Evolutionary conservation across 202 grass and related monocot genomes (phyloP).

Genomic region (Bolboschoenoplectus hybrid): DNA sequence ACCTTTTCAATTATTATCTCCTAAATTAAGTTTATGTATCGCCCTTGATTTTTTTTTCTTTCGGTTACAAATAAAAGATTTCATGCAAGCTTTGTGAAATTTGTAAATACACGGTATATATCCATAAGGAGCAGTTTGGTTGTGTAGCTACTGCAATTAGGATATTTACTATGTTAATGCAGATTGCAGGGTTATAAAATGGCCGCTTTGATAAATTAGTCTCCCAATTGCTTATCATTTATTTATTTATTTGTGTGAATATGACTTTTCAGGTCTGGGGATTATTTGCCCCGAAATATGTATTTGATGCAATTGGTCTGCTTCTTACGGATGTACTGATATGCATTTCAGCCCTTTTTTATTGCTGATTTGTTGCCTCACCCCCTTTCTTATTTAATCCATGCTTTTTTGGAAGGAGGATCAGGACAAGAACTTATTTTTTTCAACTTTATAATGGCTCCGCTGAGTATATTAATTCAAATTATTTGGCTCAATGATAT

Average conservation of each 20-base stretch:
- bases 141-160: background rate
- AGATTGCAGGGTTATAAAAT: background rate
- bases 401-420: background rate
- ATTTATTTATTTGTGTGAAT: slow-evolving; percentile 16
- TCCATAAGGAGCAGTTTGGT: background rate
- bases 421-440: background rate
- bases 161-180: background rate
- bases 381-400: background rate
- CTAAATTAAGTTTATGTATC: slow-evolving; percentile 19
- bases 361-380: background rate
- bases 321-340: slow-evolving; percentile 80
- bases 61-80: background rate
- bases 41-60: background rate
- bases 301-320: slow-evolving; percentile 81
- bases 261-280: slow-evolving; percentile 89
- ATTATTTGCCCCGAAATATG: slow-evolving; percentile 99
- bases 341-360: slow-evolving; percentile 7
- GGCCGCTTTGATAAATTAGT: background rate
- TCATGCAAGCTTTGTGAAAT: background rate
- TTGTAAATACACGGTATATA: background rate
- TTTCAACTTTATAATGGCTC: background rate
- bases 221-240: background rate
- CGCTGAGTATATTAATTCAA: background rate
- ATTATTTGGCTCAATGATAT: background rate
- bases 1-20: slow-evolving; percentile 22